A percentile compares a stretch with the other conserved stretches of the same genome.
Conservation (phyloP, 495 filamentous ascomycete species). For the Venustampulla echinocandica region DNA sequence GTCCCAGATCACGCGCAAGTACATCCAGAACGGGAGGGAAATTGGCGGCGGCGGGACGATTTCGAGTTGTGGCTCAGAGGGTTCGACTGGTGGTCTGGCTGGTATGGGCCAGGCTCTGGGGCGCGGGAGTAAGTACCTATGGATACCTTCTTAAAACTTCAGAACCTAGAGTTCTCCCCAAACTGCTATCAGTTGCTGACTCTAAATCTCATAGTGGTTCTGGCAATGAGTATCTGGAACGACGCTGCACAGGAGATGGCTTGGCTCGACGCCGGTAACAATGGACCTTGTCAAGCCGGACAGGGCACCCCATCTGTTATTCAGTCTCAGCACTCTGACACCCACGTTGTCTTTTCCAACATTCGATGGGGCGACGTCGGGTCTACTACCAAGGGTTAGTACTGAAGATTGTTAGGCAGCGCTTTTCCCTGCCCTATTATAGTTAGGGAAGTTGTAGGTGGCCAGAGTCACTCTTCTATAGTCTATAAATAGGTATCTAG, state of each 20-base stretch:
- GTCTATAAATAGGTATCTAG: no score
- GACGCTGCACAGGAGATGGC: slow-evolving; percentile 66
- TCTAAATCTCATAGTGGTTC: slow-evolving; percentile 50
- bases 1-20: slow-evolving; percentile 48
- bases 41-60: slow-evolving; percentile 20
- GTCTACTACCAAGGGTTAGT: slow-evolving; percentile 29
- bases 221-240: no score
- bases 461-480: no score
- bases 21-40: slow-evolving; percentile 46
- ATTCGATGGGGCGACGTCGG: slow-evolving; percentile 56
- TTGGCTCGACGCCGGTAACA: slow-evolving; percentile 48
- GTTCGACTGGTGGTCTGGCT: slow-evolving; percentile 33
- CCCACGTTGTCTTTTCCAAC: slow-evolving; percentile 52
- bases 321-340: slow-evolving; percentile 34
- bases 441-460: no score
- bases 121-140: slow-evolving; percentile 21
- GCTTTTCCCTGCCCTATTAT: no score
- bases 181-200: slow-evolving; percentile 21
- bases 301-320: slow-evolving; percentile 43
- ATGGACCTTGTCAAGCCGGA: slow-evolving; percentile 51
- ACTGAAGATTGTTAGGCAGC: no score
- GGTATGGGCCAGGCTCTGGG: slow-evolving; percentile 45
- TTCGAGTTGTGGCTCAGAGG: slow-evolving; percentile 15
- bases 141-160: no score
- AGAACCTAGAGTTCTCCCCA: slow-evolving; percentile 23